phyloP scores from a whole-genome alignment of 2,329 filamentous ascomycete genomes.

The Pseudogymnoascus sp. region DNA sequence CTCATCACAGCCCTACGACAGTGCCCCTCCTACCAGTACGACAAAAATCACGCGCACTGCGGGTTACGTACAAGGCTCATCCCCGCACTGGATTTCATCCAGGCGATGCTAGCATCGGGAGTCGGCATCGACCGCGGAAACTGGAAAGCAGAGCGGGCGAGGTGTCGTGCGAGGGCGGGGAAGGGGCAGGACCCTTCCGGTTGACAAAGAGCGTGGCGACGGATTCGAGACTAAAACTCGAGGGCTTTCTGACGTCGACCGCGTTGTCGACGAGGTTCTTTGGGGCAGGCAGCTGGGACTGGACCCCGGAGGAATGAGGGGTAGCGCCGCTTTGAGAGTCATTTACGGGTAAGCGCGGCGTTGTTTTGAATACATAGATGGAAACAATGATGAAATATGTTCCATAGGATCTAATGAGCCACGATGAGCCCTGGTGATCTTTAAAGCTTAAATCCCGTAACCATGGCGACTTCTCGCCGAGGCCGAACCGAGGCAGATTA shows the following conservation, averaged over 20 bases:
- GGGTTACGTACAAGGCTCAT: constrained; percentile 60
- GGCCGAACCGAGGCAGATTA: not conserved
- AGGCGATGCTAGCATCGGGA: constrained; percentile 46
- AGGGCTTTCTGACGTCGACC: constrained; percentile 44
- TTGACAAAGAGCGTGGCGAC: constrained; percentile 42
- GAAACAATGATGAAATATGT: not conserved
- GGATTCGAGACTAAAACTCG: constrained; percentile 44
- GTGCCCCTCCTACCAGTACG: constrained; percentile 66
- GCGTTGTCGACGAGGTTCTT: constrained; percentile 47
- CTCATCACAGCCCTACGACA: constrained; percentile 57
- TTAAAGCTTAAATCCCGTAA: not conserved
- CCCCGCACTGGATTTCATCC: constrained; percentile 59
- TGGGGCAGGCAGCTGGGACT: constrained; percentile 52
- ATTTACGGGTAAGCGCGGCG: not conserved
- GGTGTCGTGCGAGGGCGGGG: constrained; percentile 36
- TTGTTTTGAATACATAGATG: not conserved
- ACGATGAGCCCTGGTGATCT: not conserved
- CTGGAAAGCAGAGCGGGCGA: constrained; percentile 40
- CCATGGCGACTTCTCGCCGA: not conserved
- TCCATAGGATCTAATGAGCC: not conserved
- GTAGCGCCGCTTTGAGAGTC: not conserved
- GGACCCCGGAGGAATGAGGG: constrained; percentile 34
- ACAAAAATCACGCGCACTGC: constrained; percentile 67
- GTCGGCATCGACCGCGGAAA: constrained; percentile 37
- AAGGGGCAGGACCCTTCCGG: constrained; percentile 32